Base-by-base conservation (phyloP, 208 protist species). In the Novymonas esmeraldas region DNA sequence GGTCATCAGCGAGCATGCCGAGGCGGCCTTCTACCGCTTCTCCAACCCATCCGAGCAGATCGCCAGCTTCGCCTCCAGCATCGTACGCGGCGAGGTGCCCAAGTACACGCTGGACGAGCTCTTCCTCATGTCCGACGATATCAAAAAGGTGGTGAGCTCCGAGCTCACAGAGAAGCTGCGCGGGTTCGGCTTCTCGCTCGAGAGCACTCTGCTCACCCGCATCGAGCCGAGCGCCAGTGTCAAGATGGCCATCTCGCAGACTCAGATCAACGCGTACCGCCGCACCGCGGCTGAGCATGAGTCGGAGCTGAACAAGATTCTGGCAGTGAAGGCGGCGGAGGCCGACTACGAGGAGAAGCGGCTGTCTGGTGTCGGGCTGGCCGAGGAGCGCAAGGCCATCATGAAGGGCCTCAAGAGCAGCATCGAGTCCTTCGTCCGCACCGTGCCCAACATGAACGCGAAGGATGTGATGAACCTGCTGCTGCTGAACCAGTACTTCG, bases 401-500 rank as follows among this genome's bases (percentile, higher is more conserved):
- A 88, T 92, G 78, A 68, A 62, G 1, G 84, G 85, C 4, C 71
- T 90, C n/a, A 85, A 86, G 54, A 78, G 69, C 54, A 82, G 73
- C 74, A 89, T 92, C 62, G 84, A 87, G 58, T 64, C 57, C 22
- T 90, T 91, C 33, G 75, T 82, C 7, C 65, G 81, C 29, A 68
- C 41, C 6, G 84, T 90, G 6, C 79, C 78, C 9, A 81, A 67
- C 28, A 78, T 86, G 65, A 59, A 22, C 11, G 75, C 78, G 16
- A 64, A 64, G n/a, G 82, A 88, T 26, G 85, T 92, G 14, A 88
- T 92, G 82, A 79, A 88, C 49, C 70, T 94, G 60, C 63, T 92
- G 2, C 65, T 94, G 34, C 70, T 94, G 56, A 94, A 90, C 49
- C 88, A 94, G 73, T 92, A 92, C 79, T 94, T 92, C 60, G 85